These are phyloP conservation scores for Dicorynia guianensis DNA, from an alignment of 306 rosid species.

Conservation along the genomic window DNA sequence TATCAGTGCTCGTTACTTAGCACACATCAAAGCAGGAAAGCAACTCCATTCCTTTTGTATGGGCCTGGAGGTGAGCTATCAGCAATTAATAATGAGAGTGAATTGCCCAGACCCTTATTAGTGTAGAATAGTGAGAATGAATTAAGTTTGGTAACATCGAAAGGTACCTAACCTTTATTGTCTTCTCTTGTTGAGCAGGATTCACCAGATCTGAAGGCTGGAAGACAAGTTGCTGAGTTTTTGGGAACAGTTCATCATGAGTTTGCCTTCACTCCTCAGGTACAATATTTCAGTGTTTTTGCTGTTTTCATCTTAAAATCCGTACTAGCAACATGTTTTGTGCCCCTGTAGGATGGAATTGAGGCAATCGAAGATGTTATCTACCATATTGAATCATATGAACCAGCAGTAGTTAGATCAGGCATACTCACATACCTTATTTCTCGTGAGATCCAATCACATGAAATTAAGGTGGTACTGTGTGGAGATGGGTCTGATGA, in stretches of 20 bases:
- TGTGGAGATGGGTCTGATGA: constrained; percentile 81
- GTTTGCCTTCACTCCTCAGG: constrained; percentile 65
- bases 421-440: constrained; percentile 77
- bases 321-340: constrained; percentile 68
- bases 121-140: too few relatives aligned
- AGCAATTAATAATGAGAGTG: neutral
- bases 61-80: constrained; percentile 54
- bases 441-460: constrained; percentile 64
- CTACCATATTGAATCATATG: too few relatives aligned
- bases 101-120: too few relatives aligned
- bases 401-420: constrained; percentile 66
- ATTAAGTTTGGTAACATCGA: too few relatives aligned
- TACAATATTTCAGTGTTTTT: too few relatives aligned
- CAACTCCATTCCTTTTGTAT: constrained; percentile 72
- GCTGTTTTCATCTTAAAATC: too few relatives aligned
- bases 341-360: too few relatives aligned
- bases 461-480: constrained; percentile 70
- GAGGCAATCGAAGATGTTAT: too few relatives aligned
- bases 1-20: constrained; percentile 63
- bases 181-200: constrained; percentile 56
- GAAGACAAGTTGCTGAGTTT: constrained; percentile 68
- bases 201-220: constrained; percentile 75
- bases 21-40: constrained; percentile 60
- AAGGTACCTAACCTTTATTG: too few relatives aligned
- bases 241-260: constrained; percentile 72